Conservation (phyloP, 2,329 filamentous ascomycete species). For the Botryotinia calthae region DNA sequence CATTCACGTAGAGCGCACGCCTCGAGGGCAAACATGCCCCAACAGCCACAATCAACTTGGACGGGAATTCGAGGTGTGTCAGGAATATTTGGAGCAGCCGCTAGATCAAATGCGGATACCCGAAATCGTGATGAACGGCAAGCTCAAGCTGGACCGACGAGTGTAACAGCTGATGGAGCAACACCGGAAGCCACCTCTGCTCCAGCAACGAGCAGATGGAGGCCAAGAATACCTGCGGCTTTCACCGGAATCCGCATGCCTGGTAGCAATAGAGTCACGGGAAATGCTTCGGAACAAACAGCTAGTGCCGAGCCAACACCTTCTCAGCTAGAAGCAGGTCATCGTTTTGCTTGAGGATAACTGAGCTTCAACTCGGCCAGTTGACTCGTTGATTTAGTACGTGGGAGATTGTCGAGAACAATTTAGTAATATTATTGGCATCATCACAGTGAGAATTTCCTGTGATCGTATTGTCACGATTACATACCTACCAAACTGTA, state of each 20-base stretch:
- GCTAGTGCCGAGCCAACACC: slow-evolving; percentile 31
- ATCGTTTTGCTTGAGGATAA: not conserved
- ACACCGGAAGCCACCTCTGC: slow-evolving; percentile 11
- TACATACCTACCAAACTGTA: not conserved
- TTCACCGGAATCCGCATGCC: slow-evolving; percentile 31
- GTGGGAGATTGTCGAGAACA: not conserved
- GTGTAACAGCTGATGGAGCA: slow-evolving; percentile 14
- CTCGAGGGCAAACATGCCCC: slow-evolving; percentile 32
- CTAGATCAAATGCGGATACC: slow-evolving; percentile 6
- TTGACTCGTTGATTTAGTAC: not conserved
- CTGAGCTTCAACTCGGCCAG: not conserved
- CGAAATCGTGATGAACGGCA: slow-evolving; percentile 1
- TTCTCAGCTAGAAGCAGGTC: slow-evolving; percentile 39
- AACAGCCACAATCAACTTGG: slow-evolving; percentile 34
- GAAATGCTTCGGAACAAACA: slow-evolving; percentile 17
- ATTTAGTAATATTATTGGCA: not conserved
- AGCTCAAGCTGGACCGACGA: slow-evolving; percentile 9
- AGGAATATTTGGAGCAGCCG: slow-evolving; percentile 27
- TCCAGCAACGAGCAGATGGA: slow-evolving; percentile 29
- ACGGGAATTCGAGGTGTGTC: slow-evolving; percentile 33
- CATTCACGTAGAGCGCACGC: slow-evolving; percentile 27
- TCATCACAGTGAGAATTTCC: not conserved
- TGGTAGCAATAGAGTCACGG: slow-evolving; percentile 28
- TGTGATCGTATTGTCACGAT: no score
- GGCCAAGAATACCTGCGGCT: slow-evolving; percentile 30